phyloP scores from a whole-genome alignment of 805 yeast species.

The Kockiozyma suomiensis region DNA sequence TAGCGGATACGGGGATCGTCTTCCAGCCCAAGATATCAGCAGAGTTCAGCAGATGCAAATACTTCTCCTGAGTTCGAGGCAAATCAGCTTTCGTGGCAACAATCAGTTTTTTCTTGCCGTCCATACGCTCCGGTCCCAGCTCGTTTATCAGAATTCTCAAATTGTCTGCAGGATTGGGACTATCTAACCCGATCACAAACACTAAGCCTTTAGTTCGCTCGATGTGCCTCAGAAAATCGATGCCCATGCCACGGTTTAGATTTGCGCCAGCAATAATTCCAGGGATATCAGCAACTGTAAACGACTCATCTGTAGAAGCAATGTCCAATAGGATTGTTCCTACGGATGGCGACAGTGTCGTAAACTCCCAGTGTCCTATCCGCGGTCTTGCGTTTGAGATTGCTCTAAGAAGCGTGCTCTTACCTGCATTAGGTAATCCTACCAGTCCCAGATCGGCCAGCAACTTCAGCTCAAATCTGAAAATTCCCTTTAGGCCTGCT shows the following conservation, averaged over 20 bases:
- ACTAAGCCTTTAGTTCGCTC: conserved; percentile 90
- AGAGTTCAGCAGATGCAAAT: conserved; percentile 45
- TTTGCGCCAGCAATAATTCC: conserved; percentile 91
- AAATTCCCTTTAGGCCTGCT: conserved; percentile 61
- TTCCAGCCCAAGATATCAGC: conserved; percentile 55
- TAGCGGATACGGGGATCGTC: conserved; percentile 82
- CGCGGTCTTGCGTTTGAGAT: conserved; percentile 87
- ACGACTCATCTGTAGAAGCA: conserved; percentile 55
- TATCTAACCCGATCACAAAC: conserved; percentile 79
- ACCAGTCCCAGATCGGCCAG: conserved; percentile 93
- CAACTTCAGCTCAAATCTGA: conserved; percentile 80
- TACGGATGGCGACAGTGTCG: conserved; percentile 87
- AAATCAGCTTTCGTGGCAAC: conserved; percentile 93
- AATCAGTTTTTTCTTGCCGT: conserved; percentile 65
- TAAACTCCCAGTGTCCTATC: conserved; percentile 96
- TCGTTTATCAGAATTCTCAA: conserved; percentile 65
- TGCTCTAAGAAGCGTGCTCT: conserved; percentile 82
- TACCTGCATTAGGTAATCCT: conserved; percentile 96
- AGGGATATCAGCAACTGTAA: conserved; percentile 97
- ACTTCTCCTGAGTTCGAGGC: conserved; percentile 56
- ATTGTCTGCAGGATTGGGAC: conserved; percentile 65
- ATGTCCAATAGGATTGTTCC: conserved; percentile 78
- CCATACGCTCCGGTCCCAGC: conserved; percentile 65
- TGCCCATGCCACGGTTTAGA: conserved; percentile 84
- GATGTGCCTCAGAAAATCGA: conserved; percentile 87